Evolutionary conservation across 148 eudicot species (phyloP), one percentile per base, ranked within the genome.

Genomic region (Rhododendron molle): DNA sequence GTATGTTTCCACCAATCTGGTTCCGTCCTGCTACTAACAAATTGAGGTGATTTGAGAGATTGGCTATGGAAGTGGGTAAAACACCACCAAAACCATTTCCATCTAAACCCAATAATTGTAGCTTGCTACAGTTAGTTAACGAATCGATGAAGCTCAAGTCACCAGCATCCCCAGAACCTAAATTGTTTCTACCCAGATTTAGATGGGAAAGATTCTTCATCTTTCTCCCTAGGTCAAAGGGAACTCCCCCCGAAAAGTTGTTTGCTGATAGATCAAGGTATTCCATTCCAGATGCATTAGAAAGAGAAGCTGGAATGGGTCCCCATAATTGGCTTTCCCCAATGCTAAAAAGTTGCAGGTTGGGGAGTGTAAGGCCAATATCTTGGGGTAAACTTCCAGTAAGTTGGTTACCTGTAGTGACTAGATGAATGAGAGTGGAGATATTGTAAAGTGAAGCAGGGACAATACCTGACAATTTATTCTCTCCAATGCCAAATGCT

Each of bases 401-500:
- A 32, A 76, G 79, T 36, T 5, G n/a, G 46, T 76, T 76, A 15
- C 0, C 0, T 76, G 13, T 1, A 76, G 18, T 76, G 3, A 15
- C 0, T 30, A 76, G 26, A 0, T 36, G 21, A 0, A 0, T 36
- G n/a, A 76, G 23, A 1, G 79, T 30, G 1, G 79, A 76, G 3
- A 76, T 38, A 36, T 76, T 38, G 2, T 69, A 69, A 12, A 69
- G 15, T 26, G 18, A 0, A 0, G 74, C 7, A 69, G 74, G 74
- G 74, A 69, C 38, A 3, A 0, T 69, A 12, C 74, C 74, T 1
- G 74, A 69, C 34, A 69, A 69, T 26, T 13, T 13, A 69, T 12
- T 69, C 74, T 0, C 0, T 11, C 0, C 74, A 30, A 69, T 0
- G 7, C 6, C 7, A 0, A 69, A 69, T 0, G 0, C 0, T 16